Evolutionary conservation across 768 basidiomycete genomes (phyloP).

Genomic region (Termitomyces eurrhizus): DNA sequence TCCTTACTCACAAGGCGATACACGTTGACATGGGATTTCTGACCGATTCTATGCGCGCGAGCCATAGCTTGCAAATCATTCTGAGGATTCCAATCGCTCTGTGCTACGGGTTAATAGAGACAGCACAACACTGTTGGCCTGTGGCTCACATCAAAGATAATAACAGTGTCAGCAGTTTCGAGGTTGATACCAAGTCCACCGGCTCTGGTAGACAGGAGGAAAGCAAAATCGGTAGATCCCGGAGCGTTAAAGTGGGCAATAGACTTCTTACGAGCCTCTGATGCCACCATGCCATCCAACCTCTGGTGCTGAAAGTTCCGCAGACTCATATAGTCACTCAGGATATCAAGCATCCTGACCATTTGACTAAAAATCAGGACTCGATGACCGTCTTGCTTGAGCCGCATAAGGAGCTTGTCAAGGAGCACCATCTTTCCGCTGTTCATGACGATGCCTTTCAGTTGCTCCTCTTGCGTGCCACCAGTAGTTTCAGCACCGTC

Average conservation of each 20-base stretch:
- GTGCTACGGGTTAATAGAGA: conserved; percentile 14
- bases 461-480: conserved; percentile 69
- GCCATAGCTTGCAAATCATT: conserved; percentile 99
- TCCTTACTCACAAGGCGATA: conserved; percentile 99
- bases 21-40: conserved; percentile 97
- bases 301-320: conserved; percentile 92
- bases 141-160: conserved; percentile 89
- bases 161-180: conserved; percentile 98
- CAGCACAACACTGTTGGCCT: background rate
- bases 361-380: conserved; percentile 99
- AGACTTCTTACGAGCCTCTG: conserved; percentile 89
- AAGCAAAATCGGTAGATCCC: conserved; percentile 93
- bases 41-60: conserved; percentile 97
- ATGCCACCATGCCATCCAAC: conserved; percentile 92
- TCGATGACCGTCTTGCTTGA: conserved; percentile 90
- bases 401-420: conserved; percentile 89
- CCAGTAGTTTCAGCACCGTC: conserved; percentile 83
- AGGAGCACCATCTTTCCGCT: conserved; percentile 98
- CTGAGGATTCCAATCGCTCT: conserved; percentile 99
- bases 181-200: conserved; percentile 98
- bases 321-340: conserved; percentile 93
- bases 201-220: conserved; percentile 93
- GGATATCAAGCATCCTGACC: conserved; percentile 98
- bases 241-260: conserved; percentile 97
- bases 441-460: conserved; percentile 97